Evolutionary conservation across 2,329 filamentous ascomycete species (phyloP), one percentile per base, ranked within the genome.

Genomic region (Teratosphaeria zuluensis): DNA sequence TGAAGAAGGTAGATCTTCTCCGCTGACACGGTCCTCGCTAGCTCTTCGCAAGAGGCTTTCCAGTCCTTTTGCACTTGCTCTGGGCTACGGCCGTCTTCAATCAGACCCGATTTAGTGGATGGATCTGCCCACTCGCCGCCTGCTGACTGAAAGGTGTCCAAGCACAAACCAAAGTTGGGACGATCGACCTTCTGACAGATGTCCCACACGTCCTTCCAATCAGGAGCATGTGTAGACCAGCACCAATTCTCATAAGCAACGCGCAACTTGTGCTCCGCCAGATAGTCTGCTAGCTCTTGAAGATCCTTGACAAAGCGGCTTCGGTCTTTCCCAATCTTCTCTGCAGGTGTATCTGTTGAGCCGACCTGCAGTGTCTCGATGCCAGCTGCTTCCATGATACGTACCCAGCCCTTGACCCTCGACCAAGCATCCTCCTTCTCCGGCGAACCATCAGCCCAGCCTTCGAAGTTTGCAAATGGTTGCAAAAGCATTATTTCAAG

Each of bases 191-290:
- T 77, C 62, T 80, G 68, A 3, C 89, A 85, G 12, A 91, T 85
- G 1, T 81, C 74, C 86, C 86, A 91, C 0, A 85, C 84, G 54
- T 85, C 79, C 62, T 80, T 81, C 88, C 88, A 92, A 0, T 75
- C 78, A 0, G 85, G 81, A 0, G 87, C 85, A 54, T 84, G 81
- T 0, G 87, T 89, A 0, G 84, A 84, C 88, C 88, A 92, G 72
- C 87, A 90, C 87, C 87, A 91, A 68, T 91, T 90, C 73, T 92
- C 88, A 64, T 91, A 92, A 0, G 87, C 87, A 19, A 92, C 74
- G 6, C 81, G 78, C 68, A 84, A 82, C 0, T 78, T 78, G 53
- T 82, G 78, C 24, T 77, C 69, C 0, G 80, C 80, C 1, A 88
- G 77, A 56, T 87, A 73, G 57, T 88, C 84, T 1, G 83, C 84